A percentile compares a stretch with the other conserved stretches of the same genome.
phyloP scores from a whole-genome alignment of 2,329 filamentous ascomycete species.

The Falciphora oryzae region DNA sequence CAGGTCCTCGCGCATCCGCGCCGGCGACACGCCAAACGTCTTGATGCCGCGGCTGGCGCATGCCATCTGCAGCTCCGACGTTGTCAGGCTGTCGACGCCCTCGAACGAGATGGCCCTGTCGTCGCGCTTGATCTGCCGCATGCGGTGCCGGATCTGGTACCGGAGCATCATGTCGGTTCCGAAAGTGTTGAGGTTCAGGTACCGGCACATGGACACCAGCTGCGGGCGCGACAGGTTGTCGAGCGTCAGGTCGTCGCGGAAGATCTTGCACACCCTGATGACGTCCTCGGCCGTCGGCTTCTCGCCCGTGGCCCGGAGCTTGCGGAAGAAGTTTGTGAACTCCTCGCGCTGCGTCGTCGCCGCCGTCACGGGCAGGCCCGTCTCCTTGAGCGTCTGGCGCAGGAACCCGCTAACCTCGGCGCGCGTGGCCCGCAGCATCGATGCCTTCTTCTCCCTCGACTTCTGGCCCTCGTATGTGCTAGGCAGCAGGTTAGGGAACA shows the following conservation, averaged over 20 bases:
- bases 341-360: constrained; percentile 87
- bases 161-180: constrained; percentile 97
- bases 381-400: constrained; percentile 82
- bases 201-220: constrained; percentile 94
- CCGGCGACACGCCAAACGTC: constrained; percentile 87
- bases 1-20: constrained; percentile 79
- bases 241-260: constrained; percentile 94
- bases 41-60: constrained; percentile 88
- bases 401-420: constrained; percentile 93
- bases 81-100: constrained; percentile 88
- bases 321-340: constrained; percentile 95
- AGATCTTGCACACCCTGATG: constrained; percentile 98
- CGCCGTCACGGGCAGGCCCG: constrained; percentile 80
- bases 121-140: constrained; percentile 98
- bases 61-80: constrained; percentile 85
- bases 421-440: constrained; percentile 72
- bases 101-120: constrained; percentile 92
- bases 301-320: constrained; percentile 87
- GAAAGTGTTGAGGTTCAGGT: constrained; percentile 96
- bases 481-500: constrained; percentile 96
- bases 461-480: constrained; percentile 95
- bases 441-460: constrained; percentile 83
- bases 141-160: constrained; percentile 93
- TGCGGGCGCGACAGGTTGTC: constrained; percentile 96
- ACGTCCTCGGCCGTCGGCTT: constrained; percentile 83